These are phyloP conservation scores for Hericium rajendrae DNA, from an alignment of 768 basidiomycete species.

Conservation along the genomic window DNA sequence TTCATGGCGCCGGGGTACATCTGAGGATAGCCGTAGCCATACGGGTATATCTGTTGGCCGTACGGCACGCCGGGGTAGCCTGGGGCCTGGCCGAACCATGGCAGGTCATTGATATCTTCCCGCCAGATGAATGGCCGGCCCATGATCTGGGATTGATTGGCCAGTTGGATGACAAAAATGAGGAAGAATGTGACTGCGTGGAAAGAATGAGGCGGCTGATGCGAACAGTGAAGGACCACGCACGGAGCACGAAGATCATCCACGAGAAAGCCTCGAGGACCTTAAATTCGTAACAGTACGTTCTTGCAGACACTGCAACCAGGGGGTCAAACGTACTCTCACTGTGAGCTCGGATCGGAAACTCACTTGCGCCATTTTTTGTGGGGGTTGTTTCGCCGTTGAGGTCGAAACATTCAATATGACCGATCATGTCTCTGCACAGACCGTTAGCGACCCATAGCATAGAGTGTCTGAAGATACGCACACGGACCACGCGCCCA, in stretches of 20 bases:
- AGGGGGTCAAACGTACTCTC: not conserved
- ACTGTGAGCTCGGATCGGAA: not conserved
- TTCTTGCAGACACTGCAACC: constrained; percentile 10
- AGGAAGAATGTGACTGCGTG: constrained; percentile 11
- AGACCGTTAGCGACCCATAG: not conserved
- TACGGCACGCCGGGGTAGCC: constrained; percentile 11
- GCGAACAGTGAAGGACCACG: not conserved
- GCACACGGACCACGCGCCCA: constrained; percentile 13
- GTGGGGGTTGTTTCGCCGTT: constrained; percentile 3
- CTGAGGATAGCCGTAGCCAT: constrained; percentile 1
- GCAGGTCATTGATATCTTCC: constrained; percentile 9
- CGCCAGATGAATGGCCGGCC: constrained; percentile 11
- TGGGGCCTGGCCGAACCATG: constrained; percentile 14
- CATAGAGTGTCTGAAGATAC: not conserved
- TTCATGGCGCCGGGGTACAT: constrained; percentile 1
- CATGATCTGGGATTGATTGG: constrained; percentile 8
- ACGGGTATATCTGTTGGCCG: not conserved
- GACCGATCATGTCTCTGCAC: constrained; percentile 8
- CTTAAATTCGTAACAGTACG: constrained; percentile 14
- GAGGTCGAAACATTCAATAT: constrained; percentile 10
- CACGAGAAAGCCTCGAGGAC: constrained; percentile 14
- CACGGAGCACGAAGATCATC: constrained; percentile 5
- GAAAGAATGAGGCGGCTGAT: no score
- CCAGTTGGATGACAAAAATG: constrained; percentile 7
- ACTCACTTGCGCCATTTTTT: constrained; percentile 11